Evolutionary conservation across 129 eudicot species (phyloP), one percentile per base, ranked within the genome.

Genomic region (Flaveria robusta): DNA sequence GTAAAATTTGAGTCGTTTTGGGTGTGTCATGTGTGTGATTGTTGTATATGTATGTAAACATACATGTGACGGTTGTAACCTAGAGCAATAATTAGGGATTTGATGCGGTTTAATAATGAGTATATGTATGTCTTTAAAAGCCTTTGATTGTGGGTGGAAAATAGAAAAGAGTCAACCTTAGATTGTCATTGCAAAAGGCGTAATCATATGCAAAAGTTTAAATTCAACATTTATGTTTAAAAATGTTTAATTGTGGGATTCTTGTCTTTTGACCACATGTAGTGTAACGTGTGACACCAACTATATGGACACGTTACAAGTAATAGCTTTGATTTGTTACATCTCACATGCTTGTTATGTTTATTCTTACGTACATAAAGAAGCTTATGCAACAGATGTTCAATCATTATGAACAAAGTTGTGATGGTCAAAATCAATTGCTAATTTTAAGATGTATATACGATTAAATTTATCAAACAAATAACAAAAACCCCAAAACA

Each of bases 141-240:
- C 64, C 64, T 56, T 56, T 56, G 64, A 56, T 56, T 56, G 64
- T 56, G 64, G 60, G 64, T 56, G 31, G 15, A 22, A 56, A 56
- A n/a, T n/a, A n/a, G 64, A 10, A 22, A 56, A 22, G 64, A 20
- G 31, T 22, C 31, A 56, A 22, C 64, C 64, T 56, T 56, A 34
- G 64, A 22, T 22, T 22, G 64, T 56, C 64, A 56, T 10, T 20
- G 64, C 31, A 56, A 56, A 56, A 56, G 34, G 64, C 31, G 23
- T 9, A 56, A 56, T 56, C 64, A 56, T 56, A 56, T 20, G 64
- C 23, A 47, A 20, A 22, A 22, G 29, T 22, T 34, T 20, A 20
- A 56, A 3, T 24, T 56, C 64, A 56, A 56, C 29, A 20, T 56
- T 19, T 54, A 18, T 2, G 60, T 13, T 19, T 54, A 7, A 12